Evolutionary conservation across 768 basidiomycete species (phyloP), one percentile per base, ranked within the genome.

Genomic region (Postia placenta): DNA sequence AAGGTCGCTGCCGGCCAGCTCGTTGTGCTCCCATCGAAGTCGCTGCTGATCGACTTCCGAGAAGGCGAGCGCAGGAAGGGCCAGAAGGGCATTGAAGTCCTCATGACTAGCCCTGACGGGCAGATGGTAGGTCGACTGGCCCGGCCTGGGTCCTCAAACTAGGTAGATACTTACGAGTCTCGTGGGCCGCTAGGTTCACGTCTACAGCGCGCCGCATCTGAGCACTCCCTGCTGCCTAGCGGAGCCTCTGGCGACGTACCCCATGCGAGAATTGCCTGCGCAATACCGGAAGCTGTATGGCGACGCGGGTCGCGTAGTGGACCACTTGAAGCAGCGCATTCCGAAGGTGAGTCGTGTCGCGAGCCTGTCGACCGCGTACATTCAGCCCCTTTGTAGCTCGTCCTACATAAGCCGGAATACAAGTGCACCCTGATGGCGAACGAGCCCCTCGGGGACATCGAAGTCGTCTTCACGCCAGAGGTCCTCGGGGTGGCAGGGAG

Each of bases 341-440:
- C 78, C 80, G 2, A 71, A 70, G 66, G 80, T 79, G 50, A 12
- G 64, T 50, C 20, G 9, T 12, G 24, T n/a, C 17, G 19, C 14
- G 11, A 5, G 12, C 17, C 43, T 9, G 26, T 14, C 20, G 9
- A n/a, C 7, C 38, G 17, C 11, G 38, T 9, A 6, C 7, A 19
- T 12, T 11, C 33, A 22, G 7, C 20, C n/a, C 33, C 24, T 17
- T n/a, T 17, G 5, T 50, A 81, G 78, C 60, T 79, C 23, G 67
- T 75, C 2, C 53, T 75, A 42, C 66, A 75, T 52, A 58, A 64
- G 33, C 54, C 62, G 1, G 60, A 61, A 0, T 66, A 67, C 0
- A 76, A 72, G 56, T 79, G 70, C 53, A 73, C 68, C 6, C 57
- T 79, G 15, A 80, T 80, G 79, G 69, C 73, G 2, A 81, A 81